Base-by-base conservation (phyloP, 2,329 filamentous ascomycete species). In the Trichophyton mentagrophytes region DNA sequence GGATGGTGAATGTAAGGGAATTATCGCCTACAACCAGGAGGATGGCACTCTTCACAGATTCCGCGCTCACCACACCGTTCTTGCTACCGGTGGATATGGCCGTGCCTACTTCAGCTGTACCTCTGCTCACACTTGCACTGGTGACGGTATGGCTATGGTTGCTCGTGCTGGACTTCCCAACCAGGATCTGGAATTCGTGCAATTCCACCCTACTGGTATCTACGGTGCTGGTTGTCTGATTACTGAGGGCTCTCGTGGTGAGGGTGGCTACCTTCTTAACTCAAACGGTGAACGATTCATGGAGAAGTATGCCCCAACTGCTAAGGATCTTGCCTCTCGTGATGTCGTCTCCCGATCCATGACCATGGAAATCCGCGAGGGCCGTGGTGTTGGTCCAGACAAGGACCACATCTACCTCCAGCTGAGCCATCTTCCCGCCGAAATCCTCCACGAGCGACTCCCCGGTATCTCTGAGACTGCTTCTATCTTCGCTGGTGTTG, bases 81-180 rank as follows among this genome's bases (percentile, higher is more conserved):
- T 99, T 69, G 93, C 93, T 64, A 99, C 93, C 62, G 93, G 93
- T 77, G 93, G 93, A 67, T 99, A 97, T 78, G 93, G 93, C 67
- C 90, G 93, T 78, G 88, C 93, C 67, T 99, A 96, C 84, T 97
- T 97, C 84, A 90, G 86, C 76, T 97, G 92, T 79, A 99, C 93
- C 59, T 96, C 91, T 58, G 93, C 93, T 55, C 93, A 99, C 79
- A 97, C 93, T 66, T 96, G 92, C 78, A 99, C 93, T 65, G 93
- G 93, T 83, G 93, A 99, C 73, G 93, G 93, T 74, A 96, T 96
- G 89, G 93, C 93, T 68, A 97, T 99, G 93, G 92, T 97, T 71
- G 89, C 92, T 68, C 90, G 93, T 79, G 93, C 93, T 64, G 93
- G 93, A 75, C 87, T 99, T 46, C 92, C 93, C 70, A 96, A 96